Conservation (phyloP, 768 basidiomycete species). For the Pisolithus marmoratus region DNA sequence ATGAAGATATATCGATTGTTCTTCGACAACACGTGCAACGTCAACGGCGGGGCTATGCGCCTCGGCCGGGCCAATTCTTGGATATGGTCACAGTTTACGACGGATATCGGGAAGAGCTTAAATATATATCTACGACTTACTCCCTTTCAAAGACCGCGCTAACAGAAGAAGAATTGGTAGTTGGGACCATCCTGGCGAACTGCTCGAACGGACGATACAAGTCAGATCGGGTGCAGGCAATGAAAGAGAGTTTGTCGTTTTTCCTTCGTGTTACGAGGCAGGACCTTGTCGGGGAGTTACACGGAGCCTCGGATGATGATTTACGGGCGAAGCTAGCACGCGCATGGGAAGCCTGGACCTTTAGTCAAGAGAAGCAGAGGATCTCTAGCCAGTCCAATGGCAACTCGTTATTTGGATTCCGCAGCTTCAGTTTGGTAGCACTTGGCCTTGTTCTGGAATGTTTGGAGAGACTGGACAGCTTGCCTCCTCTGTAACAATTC, state of each 20-base stretch:
- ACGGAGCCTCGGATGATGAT: slow-evolving; percentile 18
- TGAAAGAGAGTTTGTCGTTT: slow-evolving; percentile 52
- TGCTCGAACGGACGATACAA: slow-evolving; percentile 60
- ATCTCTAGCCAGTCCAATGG: slow-evolving; percentile 14
- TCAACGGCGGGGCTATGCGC: slow-evolving; percentile 10
- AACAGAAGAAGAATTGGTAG: slow-evolving; percentile 67
- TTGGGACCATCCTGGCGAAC: slow-evolving; percentile 69
- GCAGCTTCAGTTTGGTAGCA: slow-evolving; percentile 66
- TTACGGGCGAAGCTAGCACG: slow-evolving; percentile 37
- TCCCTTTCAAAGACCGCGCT: slow-evolving; percentile 55
- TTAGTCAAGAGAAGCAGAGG: slow-evolving; percentile 35
- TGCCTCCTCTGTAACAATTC: slow-evolving; percentile 16
- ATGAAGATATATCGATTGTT: slow-evolving; percentile 27
- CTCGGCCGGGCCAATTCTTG: background rate
- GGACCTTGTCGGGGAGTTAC: slow-evolving; percentile 29
- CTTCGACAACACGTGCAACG: slow-evolving; percentile 18
- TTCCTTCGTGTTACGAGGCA: slow-evolving; percentile 48
- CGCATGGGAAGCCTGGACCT: slow-evolving; percentile 66
- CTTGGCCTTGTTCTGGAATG: slow-evolving; percentile 55
- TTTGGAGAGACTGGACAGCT: slow-evolving; percentile 37
- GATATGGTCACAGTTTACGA: slow-evolving; percentile 36
- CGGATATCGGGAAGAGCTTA: slow-evolving; percentile 58
- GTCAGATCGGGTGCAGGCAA: slow-evolving; percentile 51
- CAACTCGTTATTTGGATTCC: slow-evolving; percentile 39
- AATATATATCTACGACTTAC: slow-evolving; percentile 66